Conservation (phyloP, 768 basidiomycete species). For the Phylloporus rhodoxanthus region DNA sequence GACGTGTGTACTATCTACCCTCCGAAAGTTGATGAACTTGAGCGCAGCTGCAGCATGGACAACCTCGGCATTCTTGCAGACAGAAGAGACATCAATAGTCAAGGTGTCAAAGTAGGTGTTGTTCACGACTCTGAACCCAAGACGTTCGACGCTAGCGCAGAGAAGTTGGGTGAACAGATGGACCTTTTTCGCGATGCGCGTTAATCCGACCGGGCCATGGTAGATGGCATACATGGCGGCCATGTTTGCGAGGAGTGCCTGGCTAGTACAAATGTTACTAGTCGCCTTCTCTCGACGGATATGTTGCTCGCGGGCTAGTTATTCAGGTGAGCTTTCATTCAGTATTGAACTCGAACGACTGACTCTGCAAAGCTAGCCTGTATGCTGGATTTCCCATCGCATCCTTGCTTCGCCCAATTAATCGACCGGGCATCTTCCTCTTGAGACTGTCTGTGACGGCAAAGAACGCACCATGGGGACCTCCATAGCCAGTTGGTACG, state of each 20-base stretch:
- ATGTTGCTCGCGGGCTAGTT: conserved; percentile 86
- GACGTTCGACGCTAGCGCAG: conserved; percentile 53
- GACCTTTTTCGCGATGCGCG: conserved; percentile 84
- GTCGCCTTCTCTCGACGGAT: conserved; percentile 98
- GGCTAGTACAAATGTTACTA: conserved; percentile 96
- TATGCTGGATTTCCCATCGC: conserved; percentile 81
- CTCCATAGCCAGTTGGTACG: conserved; percentile 95
- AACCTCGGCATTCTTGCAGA: conserved; percentile 47
- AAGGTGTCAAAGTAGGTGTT: conserved; percentile 86
- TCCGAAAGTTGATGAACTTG: conserved; percentile 78
- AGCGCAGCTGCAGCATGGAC: conserved; percentile 65
- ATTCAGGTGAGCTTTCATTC: conserved; percentile 7
- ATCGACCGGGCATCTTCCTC: conserved; percentile 96
- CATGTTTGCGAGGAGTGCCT: conserved; percentile 98
- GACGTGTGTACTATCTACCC: conserved; percentile 65
- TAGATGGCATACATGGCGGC: conserved; percentile 98
- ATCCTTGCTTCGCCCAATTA: conserved; percentile 89
- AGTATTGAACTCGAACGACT: conserved; percentile 26
- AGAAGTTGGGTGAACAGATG: conserved; percentile 81
- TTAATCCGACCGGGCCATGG: conserved; percentile 85
- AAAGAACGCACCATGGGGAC: conserved; percentile 97
- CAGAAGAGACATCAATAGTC: conserved; percentile 64
- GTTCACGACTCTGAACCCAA: conserved; percentile 73
- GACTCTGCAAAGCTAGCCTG: conserved; percentile 90
- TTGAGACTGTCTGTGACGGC: conserved; percentile 88